Evolutionary conservation across 805 yeast genomes (phyloP).

Genomic region (Millerago galiae): DNA sequence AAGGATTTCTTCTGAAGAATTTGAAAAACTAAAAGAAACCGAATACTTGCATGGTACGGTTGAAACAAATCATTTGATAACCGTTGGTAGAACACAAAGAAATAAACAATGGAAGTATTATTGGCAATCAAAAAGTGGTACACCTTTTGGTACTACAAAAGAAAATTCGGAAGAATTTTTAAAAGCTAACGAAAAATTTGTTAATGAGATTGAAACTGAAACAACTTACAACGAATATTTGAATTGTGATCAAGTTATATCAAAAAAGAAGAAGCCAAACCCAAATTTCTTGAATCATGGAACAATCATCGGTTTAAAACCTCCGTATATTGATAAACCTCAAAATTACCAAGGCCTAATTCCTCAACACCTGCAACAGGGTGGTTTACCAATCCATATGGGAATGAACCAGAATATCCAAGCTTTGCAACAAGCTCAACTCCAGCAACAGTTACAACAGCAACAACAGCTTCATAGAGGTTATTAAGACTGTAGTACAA

Average conservation of each 20-base stretch:
- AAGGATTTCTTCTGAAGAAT: constrained; percentile 26
- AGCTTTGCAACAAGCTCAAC: background rate
- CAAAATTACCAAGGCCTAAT: background rate
- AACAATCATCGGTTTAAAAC: constrained; percentile 37
- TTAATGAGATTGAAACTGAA: constrained; percentile 25
- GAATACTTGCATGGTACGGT: constrained; percentile 46
- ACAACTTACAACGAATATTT: constrained; percentile 32
- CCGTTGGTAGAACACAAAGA: constrained; percentile 35
- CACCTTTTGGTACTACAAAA: constrained; percentile 27
- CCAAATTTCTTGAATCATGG: constrained; percentile 41
- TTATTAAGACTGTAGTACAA: too few species aligned
- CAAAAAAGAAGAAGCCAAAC: constrained; percentile 40
- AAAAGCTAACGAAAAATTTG: constrained; percentile 25
- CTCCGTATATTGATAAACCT: constrained; percentile 32
- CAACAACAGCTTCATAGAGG: too few species aligned
- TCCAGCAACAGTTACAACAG: background rate
- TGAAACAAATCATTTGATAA: constrained; percentile 37
- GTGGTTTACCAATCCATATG: background rate
- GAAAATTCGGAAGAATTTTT: constrained; percentile 20
- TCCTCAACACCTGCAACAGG: background rate
- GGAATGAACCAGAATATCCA: background rate
- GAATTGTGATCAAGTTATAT: constrained; percentile 36
- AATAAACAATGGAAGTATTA: constrained; percentile 42
- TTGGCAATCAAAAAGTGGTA: constrained; percentile 39
- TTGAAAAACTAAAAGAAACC: constrained; percentile 36